A percentile compares a stretch with the other conserved stretches of the same genome.
Evolutionary conservation across 495 filamentous ascomycete genomes (phyloP).

Genomic region (Talaromyces wortmannii): DNA sequence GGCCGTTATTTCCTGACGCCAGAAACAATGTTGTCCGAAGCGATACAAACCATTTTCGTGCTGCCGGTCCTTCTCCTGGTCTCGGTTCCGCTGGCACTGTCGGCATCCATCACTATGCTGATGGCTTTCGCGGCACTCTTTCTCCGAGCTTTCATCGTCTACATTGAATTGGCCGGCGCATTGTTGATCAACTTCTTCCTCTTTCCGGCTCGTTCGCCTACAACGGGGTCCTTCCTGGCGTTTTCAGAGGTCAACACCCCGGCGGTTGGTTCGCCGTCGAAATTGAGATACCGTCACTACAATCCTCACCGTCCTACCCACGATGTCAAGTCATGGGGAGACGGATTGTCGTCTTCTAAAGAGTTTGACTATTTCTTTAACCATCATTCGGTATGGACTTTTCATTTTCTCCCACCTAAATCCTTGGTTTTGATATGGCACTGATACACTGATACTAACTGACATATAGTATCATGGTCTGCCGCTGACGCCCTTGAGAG

Average conservation of each 20-base stretch:
- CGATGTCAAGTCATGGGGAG: background rate
- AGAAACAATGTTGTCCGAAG: constrained; percentile 33
- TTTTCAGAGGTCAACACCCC: constrained; percentile 25
- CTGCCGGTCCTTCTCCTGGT: constrained; percentile 58
- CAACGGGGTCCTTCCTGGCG: constrained; percentile 24
- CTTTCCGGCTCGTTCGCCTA: constrained; percentile 20
- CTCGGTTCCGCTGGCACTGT: constrained; percentile 61
- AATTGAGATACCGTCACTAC: constrained; percentile 8
- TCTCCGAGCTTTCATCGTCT: constrained; percentile 59
- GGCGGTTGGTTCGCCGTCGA: constrained; percentile 20
- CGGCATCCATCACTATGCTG: constrained; percentile 62
- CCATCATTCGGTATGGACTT: background rate
- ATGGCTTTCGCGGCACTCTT: constrained; percentile 60
- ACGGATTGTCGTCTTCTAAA: background rate
- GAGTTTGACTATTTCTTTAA: background rate
- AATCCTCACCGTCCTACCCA: no score
- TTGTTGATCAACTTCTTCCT: constrained; percentile 53
- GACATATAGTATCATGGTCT: constrained; percentile 5
- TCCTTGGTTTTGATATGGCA: background rate
- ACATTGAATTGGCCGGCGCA: constrained; percentile 58
- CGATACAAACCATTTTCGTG: constrained; percentile 43
- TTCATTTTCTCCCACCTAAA: background rate
- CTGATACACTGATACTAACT: background rate
- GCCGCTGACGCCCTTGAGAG: constrained; percentile 7
- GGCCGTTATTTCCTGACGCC: no score